Evolutionary conservation across 768 basidiomycete genomes (phyloP).

Genomic region (Rhodocollybia butyracea): DNA sequence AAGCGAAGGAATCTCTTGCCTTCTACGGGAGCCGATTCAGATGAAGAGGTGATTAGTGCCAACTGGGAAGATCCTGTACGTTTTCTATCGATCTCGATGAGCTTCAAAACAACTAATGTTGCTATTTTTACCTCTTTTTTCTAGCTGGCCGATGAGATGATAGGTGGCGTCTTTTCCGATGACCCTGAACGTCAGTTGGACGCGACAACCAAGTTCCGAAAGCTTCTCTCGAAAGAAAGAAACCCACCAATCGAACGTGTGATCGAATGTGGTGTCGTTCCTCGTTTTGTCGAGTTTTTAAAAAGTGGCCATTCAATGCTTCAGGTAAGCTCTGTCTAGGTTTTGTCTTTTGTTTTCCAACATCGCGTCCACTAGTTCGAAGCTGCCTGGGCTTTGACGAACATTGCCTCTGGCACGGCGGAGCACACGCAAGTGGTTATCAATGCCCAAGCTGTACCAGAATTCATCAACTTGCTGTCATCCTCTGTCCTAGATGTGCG

Average conservation of each 20-base stretch:
- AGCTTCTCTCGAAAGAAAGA: slow-evolving; percentile 98
- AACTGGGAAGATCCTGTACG: slow-evolving; percentile 79
- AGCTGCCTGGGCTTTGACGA: slow-evolving; percentile 96
- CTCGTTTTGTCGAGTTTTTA: slow-evolving; percentile 95
- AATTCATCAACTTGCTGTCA: slow-evolving; percentile 94
- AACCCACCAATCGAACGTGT: slow-evolving; percentile 99
- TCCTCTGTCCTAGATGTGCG: slow-evolving; percentile 95
- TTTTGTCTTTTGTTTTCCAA: slow-evolving; percentile 4
- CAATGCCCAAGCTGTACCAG: slow-evolving; percentile 88
- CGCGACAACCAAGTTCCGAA: slow-evolving; percentile 97
- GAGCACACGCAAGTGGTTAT: slow-evolving; percentile 99
- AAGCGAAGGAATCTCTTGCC: slow-evolving; percentile 95
- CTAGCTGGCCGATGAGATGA: slow-evolving; percentile 91
- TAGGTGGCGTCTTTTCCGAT: slow-evolving; percentile 88
- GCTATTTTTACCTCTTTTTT: background rate
- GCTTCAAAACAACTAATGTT: background rate
- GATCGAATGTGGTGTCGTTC: slow-evolving; percentile 95
- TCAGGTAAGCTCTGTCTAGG: slow-evolving; percentile 48
- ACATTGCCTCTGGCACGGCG: slow-evolving; percentile 97
- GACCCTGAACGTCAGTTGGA: slow-evolving; percentile 91
- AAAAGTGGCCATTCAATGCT: slow-evolving; percentile 78
- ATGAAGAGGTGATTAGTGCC: slow-evolving; percentile 77
- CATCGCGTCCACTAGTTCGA: slow-evolving; percentile 63
- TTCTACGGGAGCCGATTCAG: slow-evolving; percentile 72
- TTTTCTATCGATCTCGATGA: slow-evolving; percentile 13